phyloP scores from a whole-genome alignment of 202 grass and related monocot genomes.

The Schoenoplectus triqueter region DNA sequence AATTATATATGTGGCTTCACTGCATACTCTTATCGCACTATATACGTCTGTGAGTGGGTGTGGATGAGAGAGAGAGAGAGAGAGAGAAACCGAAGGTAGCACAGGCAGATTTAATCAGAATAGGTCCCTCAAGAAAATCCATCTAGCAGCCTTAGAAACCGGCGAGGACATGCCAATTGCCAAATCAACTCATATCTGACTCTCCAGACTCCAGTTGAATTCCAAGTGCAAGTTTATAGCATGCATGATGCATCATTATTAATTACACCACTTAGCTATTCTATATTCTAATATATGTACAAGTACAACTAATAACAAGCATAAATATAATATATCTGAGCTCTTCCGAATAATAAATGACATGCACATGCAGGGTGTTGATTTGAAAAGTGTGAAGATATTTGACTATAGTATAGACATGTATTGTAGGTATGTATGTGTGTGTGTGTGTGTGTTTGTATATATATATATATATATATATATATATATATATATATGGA shows the following conservation, averaged over 20 bases:
- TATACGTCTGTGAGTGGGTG: too few relatives aligned
- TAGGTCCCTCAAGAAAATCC: conserved; percentile 39
- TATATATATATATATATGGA: too few relatives aligned
- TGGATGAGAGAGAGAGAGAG: conserved; percentile 14
- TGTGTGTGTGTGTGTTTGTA: too few relatives aligned
- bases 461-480: too few relatives aligned
- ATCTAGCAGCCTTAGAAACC: conserved; percentile 43
- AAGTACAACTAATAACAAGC: not conserved
- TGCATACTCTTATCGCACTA: not conserved
- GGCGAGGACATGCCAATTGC: conserved; percentile 34
- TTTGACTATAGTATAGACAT: not conserved
- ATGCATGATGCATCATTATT: not conserved
- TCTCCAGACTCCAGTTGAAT: conserved; percentile 9
- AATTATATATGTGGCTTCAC: conserved; percentile 13
- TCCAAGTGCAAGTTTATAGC: not conserved
- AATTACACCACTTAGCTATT: not conserved
- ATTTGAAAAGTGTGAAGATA: too few relatives aligned
- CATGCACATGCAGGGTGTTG: too few relatives aligned
- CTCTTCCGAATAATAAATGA: too few relatives aligned
- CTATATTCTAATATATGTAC: not conserved
- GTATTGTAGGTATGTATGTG: too few relatives aligned
- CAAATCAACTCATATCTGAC: not conserved
- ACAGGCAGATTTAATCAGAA: conserved; percentile 12
- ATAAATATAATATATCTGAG: not conserved
- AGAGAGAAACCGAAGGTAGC: conserved; percentile 37